Evolutionary conservation across 768 basidiomycete species (phyloP).

Genomic region (Mycena latifolia): DNA sequence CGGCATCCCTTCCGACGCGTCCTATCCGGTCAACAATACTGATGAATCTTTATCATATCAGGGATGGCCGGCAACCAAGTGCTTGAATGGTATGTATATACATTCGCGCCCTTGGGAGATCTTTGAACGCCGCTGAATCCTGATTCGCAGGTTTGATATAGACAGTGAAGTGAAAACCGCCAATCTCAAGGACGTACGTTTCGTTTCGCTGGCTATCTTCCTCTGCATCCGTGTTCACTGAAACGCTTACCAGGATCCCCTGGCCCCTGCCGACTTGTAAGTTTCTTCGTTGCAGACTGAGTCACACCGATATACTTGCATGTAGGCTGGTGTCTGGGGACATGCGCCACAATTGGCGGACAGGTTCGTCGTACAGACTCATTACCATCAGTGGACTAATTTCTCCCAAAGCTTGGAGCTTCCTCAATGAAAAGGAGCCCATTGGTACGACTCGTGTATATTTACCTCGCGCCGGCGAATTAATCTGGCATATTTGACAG

Average conservation of each 20-base stretch:
- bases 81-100: constrained; percentile 58
- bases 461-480: not conserved
- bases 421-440: constrained; percentile 53
- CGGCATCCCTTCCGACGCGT: not conserved
- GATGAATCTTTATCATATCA: constrained; percentile 23
- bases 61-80: constrained; percentile 76
- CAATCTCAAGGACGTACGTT: constrained; percentile 59
- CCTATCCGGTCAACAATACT: not conserved
- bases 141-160: constrained; percentile 50
- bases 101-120: no score
- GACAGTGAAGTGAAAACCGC: constrained; percentile 73
- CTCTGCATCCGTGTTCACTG: not conserved
- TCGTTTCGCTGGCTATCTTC: not conserved
- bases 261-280: constrained; percentile 59
- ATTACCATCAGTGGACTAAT: not conserved
- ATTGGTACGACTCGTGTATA: constrained; percentile 46
- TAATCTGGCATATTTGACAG: constrained; percentile 38
- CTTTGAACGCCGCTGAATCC: not conserved
- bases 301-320: no score
- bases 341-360: constrained; percentile 64
- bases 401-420: constrained; percentile 56
- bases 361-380: constrained; percentile 44
- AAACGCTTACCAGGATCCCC: constrained; percentile 47
- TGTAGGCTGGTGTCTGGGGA: constrained; percentile 56
- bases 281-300: no score